Base-by-base conservation (phyloP, 139 green algal species). In the Asterochloris sp. region DNA sequence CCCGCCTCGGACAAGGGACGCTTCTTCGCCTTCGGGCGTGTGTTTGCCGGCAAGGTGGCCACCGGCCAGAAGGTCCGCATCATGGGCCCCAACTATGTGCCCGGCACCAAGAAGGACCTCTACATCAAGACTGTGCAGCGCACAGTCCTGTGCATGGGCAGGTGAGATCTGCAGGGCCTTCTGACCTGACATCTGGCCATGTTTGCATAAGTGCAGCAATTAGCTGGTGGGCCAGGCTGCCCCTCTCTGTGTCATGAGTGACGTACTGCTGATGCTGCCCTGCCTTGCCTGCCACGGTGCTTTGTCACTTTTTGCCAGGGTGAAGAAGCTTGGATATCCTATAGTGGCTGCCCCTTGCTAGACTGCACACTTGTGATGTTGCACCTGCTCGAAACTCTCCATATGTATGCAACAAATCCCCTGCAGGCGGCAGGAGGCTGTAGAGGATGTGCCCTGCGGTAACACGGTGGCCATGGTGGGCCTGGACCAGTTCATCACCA, bases 71-170 rank as follows among this genome's bases (percentile, higher is more conserved):
- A 97, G 92, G 94, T 96, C n/a, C 96, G 97, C 90, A 99, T 99
- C 90, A 95, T 99, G 95, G 96, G 97, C 83, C 92, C 96, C 88
- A 99, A 99, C 94, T 99, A 98, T 83, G 90, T 98, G 69, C 95
- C 96, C 62, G 97, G 97, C 89, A 82, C 92, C 83, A 99, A 99
- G 97, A 99, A 99, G 95, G 97, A 99, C 87, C 93, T 99, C 86
- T 98, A 97, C 92, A 90, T 95, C 84, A 99, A 99, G 95, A 94
- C 93, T 38, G 94, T 99, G 86, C 97, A 99, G 97, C 95, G 97
- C 82, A 99, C 97, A 28, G 97, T 99, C 90, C 93, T 99, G 84
- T 99, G 96, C 95, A 99, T 99, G 97, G 97, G 97, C 86, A 91
- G 94, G 82, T 92, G 91, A 88, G 76, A 23, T 69, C n/a, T 54